Evolutionary conservation across 805 yeast species (phyloP).

Genomic region (Pichia manshurica): DNA sequence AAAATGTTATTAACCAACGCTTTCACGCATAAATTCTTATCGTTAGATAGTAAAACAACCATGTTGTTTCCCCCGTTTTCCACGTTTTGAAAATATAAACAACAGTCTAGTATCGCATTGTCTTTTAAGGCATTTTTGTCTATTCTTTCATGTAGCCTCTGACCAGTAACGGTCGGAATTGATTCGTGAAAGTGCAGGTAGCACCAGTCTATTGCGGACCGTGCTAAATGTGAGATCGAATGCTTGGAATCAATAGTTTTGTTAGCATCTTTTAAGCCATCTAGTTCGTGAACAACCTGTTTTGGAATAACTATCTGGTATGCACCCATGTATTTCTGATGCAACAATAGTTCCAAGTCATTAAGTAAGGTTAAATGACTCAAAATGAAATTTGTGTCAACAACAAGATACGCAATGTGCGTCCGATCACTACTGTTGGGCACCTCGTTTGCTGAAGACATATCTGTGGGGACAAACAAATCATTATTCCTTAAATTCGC

Average conservation of each 20-base stretch:
- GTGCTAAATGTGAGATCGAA: slow-evolving; percentile 38
- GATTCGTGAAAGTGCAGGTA: slow-evolving; percentile 50
- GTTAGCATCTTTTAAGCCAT: slow-evolving; percentile 59
- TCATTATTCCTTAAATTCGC: background rate
- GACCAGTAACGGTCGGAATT: slow-evolving; percentile 54
- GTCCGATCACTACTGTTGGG: background rate
- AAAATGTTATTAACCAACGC: slow-evolving; percentile 62
- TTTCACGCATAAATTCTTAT: slow-evolving; percentile 73
- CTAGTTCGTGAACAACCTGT: slow-evolving; percentile 71
- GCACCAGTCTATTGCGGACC: slow-evolving; percentile 78
- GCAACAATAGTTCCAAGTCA: slow-evolving; percentile 37
- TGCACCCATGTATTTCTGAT: slow-evolving; percentile 37
- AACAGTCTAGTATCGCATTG: slow-evolving; percentile 83
- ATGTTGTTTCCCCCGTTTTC: slow-evolving; percentile 30
- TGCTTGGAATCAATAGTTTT: slow-evolving; percentile 5
- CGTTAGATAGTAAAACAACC: slow-evolving; percentile 71
- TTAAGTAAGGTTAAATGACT: slow-evolving; percentile 60
- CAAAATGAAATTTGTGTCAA: slow-evolving; percentile 80
- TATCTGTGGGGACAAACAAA: background rate
- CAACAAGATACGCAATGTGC: slow-evolving; percentile 37
- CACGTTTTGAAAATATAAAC: slow-evolving; percentile 48
- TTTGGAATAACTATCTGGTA: slow-evolving; percentile 57
- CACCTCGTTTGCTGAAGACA: background rate
- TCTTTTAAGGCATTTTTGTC: slow-evolving; percentile 50
- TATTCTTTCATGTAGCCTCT: slow-evolving; percentile 49